These are phyloP conservation scores for Eucalyptus marginata DNA, from an alignment of 345 rosid species.

Conservation along the genomic window DNA sequence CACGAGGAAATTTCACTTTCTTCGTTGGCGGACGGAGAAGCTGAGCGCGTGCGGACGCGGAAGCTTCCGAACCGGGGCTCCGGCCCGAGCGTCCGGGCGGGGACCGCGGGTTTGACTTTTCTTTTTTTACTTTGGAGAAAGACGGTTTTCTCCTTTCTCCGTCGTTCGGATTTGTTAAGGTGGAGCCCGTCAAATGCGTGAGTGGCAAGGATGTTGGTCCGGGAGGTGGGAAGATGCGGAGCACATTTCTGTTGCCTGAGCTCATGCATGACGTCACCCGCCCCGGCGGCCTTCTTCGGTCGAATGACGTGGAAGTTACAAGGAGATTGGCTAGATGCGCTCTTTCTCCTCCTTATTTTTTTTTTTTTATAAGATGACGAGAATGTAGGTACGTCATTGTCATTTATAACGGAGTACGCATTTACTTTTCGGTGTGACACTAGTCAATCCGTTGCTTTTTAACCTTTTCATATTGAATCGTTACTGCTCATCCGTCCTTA, in stretches of 20 bases:
- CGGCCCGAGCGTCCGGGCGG: background rate
- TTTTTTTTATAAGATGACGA: background rate
- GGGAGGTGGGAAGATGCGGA: background rate
- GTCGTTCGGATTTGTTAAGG: background rate
- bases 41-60: background rate
- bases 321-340: background rate
- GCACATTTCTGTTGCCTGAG: background rate
- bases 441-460: background rate
- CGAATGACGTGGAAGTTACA: background rate
- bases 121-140: rapidly evolving
- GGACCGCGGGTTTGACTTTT: background rate
- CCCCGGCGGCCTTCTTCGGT: background rate
- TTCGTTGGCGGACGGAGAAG: background rate
- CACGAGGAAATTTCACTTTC: background rate
- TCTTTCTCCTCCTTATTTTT: background rate
- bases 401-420: background rate
- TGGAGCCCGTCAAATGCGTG: background rate
- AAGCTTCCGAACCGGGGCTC: background rate
- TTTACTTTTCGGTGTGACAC: background rate
- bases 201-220: background rate
- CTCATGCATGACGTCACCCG: background rate
- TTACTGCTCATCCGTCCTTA: background rate
- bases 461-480: background rate
- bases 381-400: background rate
- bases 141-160: background rate